Evolutionary conservation across 2,329 filamentous ascomycete genomes (phyloP), one percentile per base, ranked within the genome.

Genomic region (Aspergillus sp.): DNA sequence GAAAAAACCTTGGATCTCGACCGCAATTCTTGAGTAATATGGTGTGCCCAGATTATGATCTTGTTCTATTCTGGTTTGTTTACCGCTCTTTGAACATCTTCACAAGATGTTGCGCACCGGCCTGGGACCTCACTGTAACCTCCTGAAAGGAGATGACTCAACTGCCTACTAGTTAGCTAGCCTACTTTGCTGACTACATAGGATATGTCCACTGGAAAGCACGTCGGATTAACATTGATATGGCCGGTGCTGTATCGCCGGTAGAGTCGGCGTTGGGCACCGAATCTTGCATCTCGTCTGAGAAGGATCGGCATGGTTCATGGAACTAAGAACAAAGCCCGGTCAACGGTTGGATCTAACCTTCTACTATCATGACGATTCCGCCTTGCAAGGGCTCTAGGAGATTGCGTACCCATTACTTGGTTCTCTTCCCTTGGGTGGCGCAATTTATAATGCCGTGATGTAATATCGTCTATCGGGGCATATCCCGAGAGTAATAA

Each of bases 221-320:
- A 26, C 30, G 9, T 7, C 13, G 18, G 22, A 30, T 8, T 7
- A 51, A 12, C 3, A 22, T n/a, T 39, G 9, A 24, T 43, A 48
- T 53, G 51, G 41, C 51, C 3, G 41, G 36, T 34, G 39, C 47
- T 26, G 20, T 48, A 38, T 17, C 18, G 44, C 24, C 17, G 50
- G 36, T 18, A 48, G 43, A 48, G 26, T 20, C n/a, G 45, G 39
- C 34, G 43, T 53, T 53, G 51, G 51, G 51, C 51, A 53, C 51
- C 48, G 20, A 22, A 17, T 41, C 43, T 42, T 53, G 51, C 51
- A 47, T 45, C 34, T 38, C 15, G 41, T 30, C 42, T 30, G 20
- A 48, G 51, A 20, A 47, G 42, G 51, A 53, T 53, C 51, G 34
- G 51, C 51, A 38, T 53, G 42, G 50, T 53, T 45, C 50, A 42